Base-by-base conservation (phyloP, 1,139 yeast species). In the Casaregolazyma suthepensis region DNA sequence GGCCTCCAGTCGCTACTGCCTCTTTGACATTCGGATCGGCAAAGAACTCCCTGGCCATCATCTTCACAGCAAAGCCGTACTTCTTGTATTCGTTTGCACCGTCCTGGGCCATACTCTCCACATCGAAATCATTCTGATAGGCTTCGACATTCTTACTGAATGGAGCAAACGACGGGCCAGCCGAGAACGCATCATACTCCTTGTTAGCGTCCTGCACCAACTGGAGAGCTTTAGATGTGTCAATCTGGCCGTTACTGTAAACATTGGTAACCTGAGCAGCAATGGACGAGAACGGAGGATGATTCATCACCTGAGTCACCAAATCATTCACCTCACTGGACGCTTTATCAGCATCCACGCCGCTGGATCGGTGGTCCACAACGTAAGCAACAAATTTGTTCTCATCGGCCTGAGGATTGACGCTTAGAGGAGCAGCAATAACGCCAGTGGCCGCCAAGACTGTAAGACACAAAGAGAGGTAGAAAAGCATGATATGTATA, bases 251-350 rank as follows among this genome's bases (percentile, higher is more conserved):
- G 17, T 23, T 35, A 12, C 57, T 51, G 6, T 45, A 52, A 13
- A 54, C 57, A 20, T 20, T 22, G 9, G 56, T 54, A 26, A 57
- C 64, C 38, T 60, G 51, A 35, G 50, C 43, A 38, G 61, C 50
- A 43, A 61, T 52, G 38, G 55, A 51, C 43, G 54, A 52, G 43
- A 64, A 56, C 6, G 57, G 61, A 4, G 64, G 60, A 45, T 57
- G 56, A 48, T 58, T 55, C 48, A 56, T 50, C 15, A 62, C 50
- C 15, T 50, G 60, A 45, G 57, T 56, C 20, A 61, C 54, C 42
- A 62, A 57, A 35, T 59, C 56, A 17, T 50, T 51, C 10, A 65
- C 64, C 47, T 60, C 65, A 10, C 64, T 59, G 5, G 66, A 61
- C 5, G 67, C 67, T 29, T 55, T 54, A 15, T 51, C 56, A 22